Conservation (phyloP, 371 early-diverging fungal genomes). For the Capillidium heterosporum region DNA sequence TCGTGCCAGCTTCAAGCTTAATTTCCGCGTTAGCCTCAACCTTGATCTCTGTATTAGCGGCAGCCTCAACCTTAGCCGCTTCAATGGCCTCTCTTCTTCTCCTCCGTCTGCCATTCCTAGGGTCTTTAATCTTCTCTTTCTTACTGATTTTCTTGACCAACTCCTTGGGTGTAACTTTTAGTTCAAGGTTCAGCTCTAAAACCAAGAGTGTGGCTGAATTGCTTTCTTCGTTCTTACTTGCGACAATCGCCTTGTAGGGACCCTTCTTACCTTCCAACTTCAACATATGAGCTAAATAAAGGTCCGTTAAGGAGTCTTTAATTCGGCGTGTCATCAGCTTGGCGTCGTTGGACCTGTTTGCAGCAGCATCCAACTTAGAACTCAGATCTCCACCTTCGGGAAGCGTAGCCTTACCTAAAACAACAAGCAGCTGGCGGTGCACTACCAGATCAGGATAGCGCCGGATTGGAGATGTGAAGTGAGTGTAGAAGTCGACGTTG, state of each 20-base stretch:
- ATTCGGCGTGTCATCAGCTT: constrained; percentile 68
- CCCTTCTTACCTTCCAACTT: constrained; percentile 7
- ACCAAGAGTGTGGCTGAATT: not conserved
- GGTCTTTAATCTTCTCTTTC: not conserved
- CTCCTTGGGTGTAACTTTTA: not conserved
- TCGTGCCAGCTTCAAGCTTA: no score
- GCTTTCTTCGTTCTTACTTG: not conserved
- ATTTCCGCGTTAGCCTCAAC: no score
- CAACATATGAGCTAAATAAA: constrained; percentile 53
- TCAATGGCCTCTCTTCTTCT: not conserved
- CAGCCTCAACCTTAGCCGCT: not conserved
- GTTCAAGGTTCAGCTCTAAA: not conserved
- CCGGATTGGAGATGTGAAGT: constrained; percentile 98
- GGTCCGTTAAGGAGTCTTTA: constrained; percentile 55
- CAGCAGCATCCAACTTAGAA: constrained; percentile 17
- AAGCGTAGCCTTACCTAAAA: constrained; percentile 13
- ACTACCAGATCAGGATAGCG: constrained; percentile 98
- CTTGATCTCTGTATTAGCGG: no score
- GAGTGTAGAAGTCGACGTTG: constrained; percentile 78
- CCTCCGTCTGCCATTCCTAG: not conserved
- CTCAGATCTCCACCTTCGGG: constrained; percentile 7
- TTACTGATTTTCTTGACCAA: not conserved
- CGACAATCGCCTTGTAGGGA: not conserved
- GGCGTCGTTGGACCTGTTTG: constrained; percentile 57
- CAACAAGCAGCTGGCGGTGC: constrained; percentile 65